These are phyloP conservation scores for Vanrija sp. DNA, from an alignment of 1,284 basidiomycete species.

Conservation along the genomic window DNA sequence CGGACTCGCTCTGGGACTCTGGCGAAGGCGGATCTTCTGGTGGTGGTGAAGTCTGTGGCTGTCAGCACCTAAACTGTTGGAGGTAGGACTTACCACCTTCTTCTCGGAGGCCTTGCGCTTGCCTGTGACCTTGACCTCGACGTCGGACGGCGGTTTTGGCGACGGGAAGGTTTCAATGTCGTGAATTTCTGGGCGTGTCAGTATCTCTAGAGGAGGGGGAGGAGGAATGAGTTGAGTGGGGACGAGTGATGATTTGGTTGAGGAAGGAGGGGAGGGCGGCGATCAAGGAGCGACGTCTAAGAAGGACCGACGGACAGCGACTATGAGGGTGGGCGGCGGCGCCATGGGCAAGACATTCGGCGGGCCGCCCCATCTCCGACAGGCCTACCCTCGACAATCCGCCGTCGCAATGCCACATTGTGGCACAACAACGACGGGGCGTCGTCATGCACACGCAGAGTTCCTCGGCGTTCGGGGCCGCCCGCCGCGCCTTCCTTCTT, in stretches of 20 bases:
- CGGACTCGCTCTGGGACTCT: not conserved
- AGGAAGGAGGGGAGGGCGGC: not conserved
- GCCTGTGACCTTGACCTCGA: constrained; percentile 4
- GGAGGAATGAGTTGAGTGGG: not conserved
- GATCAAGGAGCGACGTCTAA: too few species aligned
- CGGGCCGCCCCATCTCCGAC: too few species aligned
- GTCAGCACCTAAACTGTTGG: not conserved
- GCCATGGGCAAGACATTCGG: too few species aligned
- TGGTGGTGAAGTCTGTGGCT: not conserved
- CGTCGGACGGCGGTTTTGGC: constrained; percentile 29
- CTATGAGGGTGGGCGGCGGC: too few species aligned
- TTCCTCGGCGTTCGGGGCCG: too few species aligned
- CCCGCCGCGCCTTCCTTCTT: too few species aligned
- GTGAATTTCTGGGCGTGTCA: constrained; percentile 25
- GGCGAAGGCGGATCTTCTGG: not conserved
- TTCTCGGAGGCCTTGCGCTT: constrained; percentile 12
- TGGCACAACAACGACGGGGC: too few species aligned
- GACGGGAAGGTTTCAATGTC: constrained; percentile 33
- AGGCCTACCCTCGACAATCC: too few species aligned
- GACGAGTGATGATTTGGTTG: too few species aligned
- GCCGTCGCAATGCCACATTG: too few species aligned
- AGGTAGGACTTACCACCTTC: not conserved
- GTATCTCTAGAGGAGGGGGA: not conserved
- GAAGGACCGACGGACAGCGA: too few species aligned
- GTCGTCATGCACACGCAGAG: too few species aligned